Evolutionary conservation across 73 alveolate genomes (phyloP).

Genomic region (Uronychia setigera): DNA sequence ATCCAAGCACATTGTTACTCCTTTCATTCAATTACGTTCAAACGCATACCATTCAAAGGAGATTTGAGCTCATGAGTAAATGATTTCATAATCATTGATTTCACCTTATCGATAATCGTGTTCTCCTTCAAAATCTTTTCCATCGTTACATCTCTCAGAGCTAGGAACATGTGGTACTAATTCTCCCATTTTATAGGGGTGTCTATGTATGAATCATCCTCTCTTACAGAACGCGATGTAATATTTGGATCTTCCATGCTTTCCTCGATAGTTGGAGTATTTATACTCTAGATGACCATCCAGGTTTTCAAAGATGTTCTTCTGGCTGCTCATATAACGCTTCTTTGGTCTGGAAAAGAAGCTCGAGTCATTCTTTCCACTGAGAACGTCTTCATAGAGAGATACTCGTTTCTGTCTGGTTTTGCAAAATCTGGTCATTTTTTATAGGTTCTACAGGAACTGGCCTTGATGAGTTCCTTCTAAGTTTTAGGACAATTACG

Average conservation of each 20-base stretch:
- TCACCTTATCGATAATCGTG: slow-evolving; percentile 22
- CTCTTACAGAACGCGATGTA: not conserved
- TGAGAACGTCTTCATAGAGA: not conserved
- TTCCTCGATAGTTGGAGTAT: not conserved
- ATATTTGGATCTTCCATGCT: not conserved
- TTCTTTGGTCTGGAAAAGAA: not conserved
- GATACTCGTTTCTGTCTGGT: not conserved
- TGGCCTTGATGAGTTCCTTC: not conserved
- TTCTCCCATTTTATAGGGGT: slow-evolving; percentile 34
- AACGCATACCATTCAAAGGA: slow-evolving; percentile 35
- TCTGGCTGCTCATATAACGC: not conserved
- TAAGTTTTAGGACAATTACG: not conserved
- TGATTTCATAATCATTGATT: slow-evolving; percentile 27
- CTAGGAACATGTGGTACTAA: slow-evolving; percentile 7
- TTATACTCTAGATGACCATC: not conserved
- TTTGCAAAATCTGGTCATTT: not conserved
- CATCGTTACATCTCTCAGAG: slow-evolving; percentile 36
- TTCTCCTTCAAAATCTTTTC: slow-evolving; percentile 42
- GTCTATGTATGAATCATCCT: too few relatives aligned
- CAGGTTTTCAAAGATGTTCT: not conserved
- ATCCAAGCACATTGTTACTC: slow-evolving; percentile 1
- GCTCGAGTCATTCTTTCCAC: not conserved
- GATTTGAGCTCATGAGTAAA: slow-evolving; percentile 52
- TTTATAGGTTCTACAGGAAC: not conserved
- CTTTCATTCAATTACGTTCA: not conserved